Evolutionary conservation across 1,284 basidiomycete genomes (phyloP), one percentile per base, ranked within the genome.

Genomic region (Trichosporon asahii): DNA sequence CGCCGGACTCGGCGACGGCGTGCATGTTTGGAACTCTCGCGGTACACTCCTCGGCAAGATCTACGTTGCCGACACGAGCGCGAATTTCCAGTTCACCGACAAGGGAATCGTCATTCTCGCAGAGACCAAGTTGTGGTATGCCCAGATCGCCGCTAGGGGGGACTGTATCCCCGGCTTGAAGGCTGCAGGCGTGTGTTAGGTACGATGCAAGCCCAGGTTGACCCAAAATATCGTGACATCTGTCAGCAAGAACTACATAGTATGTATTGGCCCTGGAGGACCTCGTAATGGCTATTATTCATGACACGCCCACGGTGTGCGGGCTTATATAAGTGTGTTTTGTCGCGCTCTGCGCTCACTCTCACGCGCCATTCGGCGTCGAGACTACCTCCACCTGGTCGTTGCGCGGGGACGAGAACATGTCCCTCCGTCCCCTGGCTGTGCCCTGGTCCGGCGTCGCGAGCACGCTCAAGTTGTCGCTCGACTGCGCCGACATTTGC

Each of bases 41-140:
- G 91, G 91, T 2, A 86, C 85, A 1, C 84, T 92, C 2, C 82
- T 93, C 11, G 91, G 91, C 55, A 93, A 92, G 81, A 89, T 93
- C 78, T 91, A 89, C 83, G 71, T 89, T 0, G 88, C 88, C 18
- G 84, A 80, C 3, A 85, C 85, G 0, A 85, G 87, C 3, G 87
- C 90, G 29, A 90, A 92, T 78, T 83, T 84, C 76, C 72, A 88
- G 12, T 92, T 92, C 76, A 89, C 89, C 0, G 88, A 87, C 0
- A 81, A 86, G 69, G 88, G 88, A 1, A 85, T 92, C 57, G 85
- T 91, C 40, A 89, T 93, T 70, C 79, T 90, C 72, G 89, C 88
- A 0, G 90, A 91, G 79, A 90, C 88, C 14, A 85, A 86, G 70
- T 83, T 92, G 14, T 91, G 87, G 77, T 82, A 90, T 23, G 90